Base-by-base conservation (phyloP, 768 basidiomycete species). In the Goffeauzyma gilvescens region DNA sequence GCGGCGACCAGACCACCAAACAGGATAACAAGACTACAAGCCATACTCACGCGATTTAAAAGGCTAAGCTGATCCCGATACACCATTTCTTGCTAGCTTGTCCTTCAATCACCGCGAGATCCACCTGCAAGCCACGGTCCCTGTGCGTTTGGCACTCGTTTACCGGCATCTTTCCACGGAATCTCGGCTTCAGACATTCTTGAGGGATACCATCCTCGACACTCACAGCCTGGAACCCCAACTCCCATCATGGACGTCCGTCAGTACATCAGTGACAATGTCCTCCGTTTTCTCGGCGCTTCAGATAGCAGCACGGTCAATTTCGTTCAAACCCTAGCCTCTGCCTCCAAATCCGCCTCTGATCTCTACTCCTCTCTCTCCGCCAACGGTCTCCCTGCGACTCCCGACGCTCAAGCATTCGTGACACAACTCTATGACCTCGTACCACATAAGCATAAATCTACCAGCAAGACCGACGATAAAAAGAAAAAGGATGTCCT, bases 251-350 rank as follows among this genome's bases (percentile, higher is more conserved):
- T 50, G 48, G 35, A 42, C 33, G 38, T 52, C 23, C 38, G 51
- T 34, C 37, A 40, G 39, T 66, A 58, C 50, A 64, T 66, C 32
- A 55, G 54, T 45, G 63, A 66, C 47, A 63, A 66, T 51, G 58
- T 64, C 17, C 54, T 66, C 38, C 52, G 84, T 81, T 72, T 86
- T 52, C 79, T 89, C 53, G 81, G 81, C 42, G 72, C 83, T 34
- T 76, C 86, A 17, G 81, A 90, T 65, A 71, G 71, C 50, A 83
- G 74, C 50, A 82, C 80, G 47, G 74, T 85, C 52, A 79, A 85
- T 67, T 93, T 78, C 62, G 78, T 93, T 26, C 69, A 83, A 60
- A 83, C 83, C 37, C 77, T 81, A 64, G 85, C 83, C 79, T 76
- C 79, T 3, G 76, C 79, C 42, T 72, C 84, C 41, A 89, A 89